Base-by-base conservation (phyloP, 257 asterid genomes). In the Solanum virginianum region DNA sequence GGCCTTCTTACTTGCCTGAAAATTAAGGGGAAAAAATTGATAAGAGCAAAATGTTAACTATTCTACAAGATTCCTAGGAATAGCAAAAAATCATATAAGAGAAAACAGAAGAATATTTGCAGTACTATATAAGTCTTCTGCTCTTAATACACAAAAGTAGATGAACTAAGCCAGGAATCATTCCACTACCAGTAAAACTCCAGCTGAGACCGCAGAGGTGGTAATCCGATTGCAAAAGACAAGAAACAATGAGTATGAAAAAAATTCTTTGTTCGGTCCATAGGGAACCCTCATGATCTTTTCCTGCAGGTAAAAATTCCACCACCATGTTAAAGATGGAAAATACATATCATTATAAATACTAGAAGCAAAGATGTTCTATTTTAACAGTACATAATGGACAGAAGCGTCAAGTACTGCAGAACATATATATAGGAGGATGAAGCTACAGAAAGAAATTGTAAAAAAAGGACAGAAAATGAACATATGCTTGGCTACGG, bases 151-250 rank as follows among this genome's bases (percentile, higher is more conserved):
- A 49, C 82, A 75, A 77, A 26, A 79, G 45, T 54, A 79, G 65
- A 53, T 68, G 13, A 83, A 87, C 41, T 20, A 24, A 65, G 36
- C 68, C 80, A 80, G 86, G 80, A 74, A 68, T 70, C 10, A 77
- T 80, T 47, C 49, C 83, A 55, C 89, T 95, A 95, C 99, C 98
- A 97, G 90, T 86, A 97, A 88, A 87, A 91, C 83, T 83, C 90
- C 97, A 49, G 94, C 98, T 49, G 99, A 97, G 68, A 95, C 96
- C 39, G 98, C 95, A 90, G 98, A 97, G 49, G 99, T 97, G 29
- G 96, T 86, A 89, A 95, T 94, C 77, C 99, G 98, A 91, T 97
- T 97, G 92, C 99, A 97, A 91, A 97, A 97, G 83, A 97, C 99
- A 56, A 95, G 97, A 93, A 97, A 97, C 89, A 97, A 70, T 18